phyloP scores from a whole-genome alignment of 768 basidiomycete genomes.

The Erythrobasidium yunnanense region DNA sequence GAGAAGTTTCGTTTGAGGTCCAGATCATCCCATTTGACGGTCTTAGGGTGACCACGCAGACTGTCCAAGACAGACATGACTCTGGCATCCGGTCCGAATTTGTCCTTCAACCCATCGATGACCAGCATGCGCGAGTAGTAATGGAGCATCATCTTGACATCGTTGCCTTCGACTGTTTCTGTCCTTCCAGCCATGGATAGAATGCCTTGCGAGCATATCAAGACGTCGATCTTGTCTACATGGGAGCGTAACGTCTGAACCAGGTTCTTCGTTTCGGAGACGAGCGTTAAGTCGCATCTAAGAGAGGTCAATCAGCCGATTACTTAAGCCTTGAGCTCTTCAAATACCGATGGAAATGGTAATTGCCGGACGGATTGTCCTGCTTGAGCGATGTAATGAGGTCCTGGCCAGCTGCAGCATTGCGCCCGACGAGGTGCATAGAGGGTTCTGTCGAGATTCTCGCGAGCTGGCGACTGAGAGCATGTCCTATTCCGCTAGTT shows the following conservation, averaged over 20 bases:
- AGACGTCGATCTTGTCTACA: not conserved
- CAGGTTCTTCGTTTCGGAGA: constrained; percentile 6
- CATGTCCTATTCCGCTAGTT: constrained; percentile 9
- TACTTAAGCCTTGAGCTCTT: not conserved
- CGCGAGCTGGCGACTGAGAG: constrained; percentile 1
- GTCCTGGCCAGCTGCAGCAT: not conserved
- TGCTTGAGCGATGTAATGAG: not conserved
- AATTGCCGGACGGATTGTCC: constrained; percentile 7
- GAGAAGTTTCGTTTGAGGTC: constrained; percentile 11
- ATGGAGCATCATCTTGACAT: constrained; percentile 15
- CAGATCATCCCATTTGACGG: constrained; percentile 13
- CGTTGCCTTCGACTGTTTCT: constrained; percentile 16
- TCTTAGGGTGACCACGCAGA: not conserved
- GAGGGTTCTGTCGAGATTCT: not conserved
- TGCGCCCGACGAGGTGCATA: constrained; percentile 10
- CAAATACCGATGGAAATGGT: constrained; percentile 4
- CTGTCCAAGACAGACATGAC: constrained; percentile 11
- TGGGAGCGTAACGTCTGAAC: not conserved
- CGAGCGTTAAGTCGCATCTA: constrained; percentile 6
- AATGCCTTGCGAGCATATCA: not conserved
- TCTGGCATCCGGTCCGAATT: not conserved
- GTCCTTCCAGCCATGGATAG: constrained; percentile 7
- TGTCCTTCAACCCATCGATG: not conserved
- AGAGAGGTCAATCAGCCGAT: not conserved
- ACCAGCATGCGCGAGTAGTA: constrained; percentile 5